A percentile compares a stretch with the other conserved stretches of the same genome.
Evolutionary conservation across 139 green algal species (phyloP).

Genomic region (Chlamydomonas sp.): DNA sequence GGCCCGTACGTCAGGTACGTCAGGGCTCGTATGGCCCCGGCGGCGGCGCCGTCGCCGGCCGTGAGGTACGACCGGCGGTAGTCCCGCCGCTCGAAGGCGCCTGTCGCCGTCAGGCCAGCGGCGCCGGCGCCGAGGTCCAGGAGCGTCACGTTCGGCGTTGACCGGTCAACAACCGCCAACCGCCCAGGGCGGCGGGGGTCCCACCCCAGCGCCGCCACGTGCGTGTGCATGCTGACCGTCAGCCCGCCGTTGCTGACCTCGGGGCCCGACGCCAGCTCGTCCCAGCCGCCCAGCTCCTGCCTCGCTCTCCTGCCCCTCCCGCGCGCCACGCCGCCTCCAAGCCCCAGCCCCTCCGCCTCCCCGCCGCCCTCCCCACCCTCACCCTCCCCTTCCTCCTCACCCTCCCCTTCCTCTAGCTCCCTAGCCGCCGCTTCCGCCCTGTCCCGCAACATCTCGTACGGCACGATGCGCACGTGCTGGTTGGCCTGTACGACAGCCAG

Average conservation of each 20-base stretch:
- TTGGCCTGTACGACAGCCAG: conserved; percentile 28
- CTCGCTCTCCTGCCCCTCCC: too few species aligned
- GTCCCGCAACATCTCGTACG: neutral
- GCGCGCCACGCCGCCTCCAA: too few species aligned
- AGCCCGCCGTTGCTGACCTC: neutral
- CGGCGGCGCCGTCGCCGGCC: neutral
- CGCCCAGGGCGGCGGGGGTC: conserved; percentile 15
- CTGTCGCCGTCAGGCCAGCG: too few species aligned
- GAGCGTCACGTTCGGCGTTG: neutral
- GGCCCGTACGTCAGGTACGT: conserved; percentile 16
- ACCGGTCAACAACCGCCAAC: conserved; percentile 3
- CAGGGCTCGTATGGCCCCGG: conserved; percentile 14
- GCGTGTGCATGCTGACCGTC: neutral
- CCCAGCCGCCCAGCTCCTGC: too few species aligned
- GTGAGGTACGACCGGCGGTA: neutral
- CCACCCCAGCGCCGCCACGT: conserved; percentile 18
- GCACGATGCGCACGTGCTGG: conserved; percentile 19
- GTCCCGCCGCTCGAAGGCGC: neutral
- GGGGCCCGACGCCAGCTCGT: too few species aligned
- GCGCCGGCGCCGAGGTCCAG: conserved; percentile 12
- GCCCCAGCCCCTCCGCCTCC: too few species aligned
- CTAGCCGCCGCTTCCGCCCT: neutral
- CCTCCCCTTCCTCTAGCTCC: too few species aligned
- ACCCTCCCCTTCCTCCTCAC: too few species aligned
- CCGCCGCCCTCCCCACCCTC: too few species aligned